A percentile compares a stretch with the other conserved stretches of the same genome.
Evolutionary conservation across 495 filamentous ascomycete genomes (phyloP).

Genomic region (Hypoxylon perforatum): DNA sequence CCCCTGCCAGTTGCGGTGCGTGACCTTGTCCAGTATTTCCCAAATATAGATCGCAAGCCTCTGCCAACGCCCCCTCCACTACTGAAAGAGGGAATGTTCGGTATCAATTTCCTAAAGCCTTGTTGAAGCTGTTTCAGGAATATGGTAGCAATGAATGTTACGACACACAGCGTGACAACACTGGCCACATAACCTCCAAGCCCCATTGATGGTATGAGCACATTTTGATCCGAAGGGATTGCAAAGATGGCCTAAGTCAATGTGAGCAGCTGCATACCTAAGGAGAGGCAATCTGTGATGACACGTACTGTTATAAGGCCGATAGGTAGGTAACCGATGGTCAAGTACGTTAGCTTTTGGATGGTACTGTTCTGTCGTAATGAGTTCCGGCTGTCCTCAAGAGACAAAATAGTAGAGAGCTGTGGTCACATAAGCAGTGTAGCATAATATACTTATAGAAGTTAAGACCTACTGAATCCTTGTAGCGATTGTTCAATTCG

Average conservation of each 20-base stretch:
- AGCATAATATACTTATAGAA: neutral
- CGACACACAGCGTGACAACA: neutral
- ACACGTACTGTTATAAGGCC: slow-evolving; percentile 26
- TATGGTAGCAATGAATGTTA: slow-evolving; percentile 12
- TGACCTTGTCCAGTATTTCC: too few species aligned
- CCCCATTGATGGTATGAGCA: slow-evolving; percentile 17
- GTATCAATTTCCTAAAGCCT: slow-evolving; percentile 1
- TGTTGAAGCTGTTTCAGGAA: slow-evolving; percentile 2
- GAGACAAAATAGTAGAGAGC: slow-evolving; percentile 23
- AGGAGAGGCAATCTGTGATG: neutral
- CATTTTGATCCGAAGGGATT: slow-evolving; percentile 21
- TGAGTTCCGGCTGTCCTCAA: slow-evolving; percentile 28
- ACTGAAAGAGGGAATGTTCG: too few species aligned
- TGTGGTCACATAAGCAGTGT: slow-evolving; percentile 7
- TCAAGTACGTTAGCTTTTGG: slow-evolving; percentile 38
- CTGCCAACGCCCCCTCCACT: too few species aligned
- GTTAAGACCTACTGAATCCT: slow-evolving; percentile 29
- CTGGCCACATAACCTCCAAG: slow-evolving; percentile 8
- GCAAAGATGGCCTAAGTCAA: slow-evolving; percentile 8
- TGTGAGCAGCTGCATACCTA: neutral
- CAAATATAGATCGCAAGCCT: too few species aligned
- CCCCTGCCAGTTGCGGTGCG: too few species aligned
- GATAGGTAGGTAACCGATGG: slow-evolving; percentile 41
- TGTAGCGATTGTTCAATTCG: slow-evolving; percentile 25
- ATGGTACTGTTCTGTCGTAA: slow-evolving; percentile 42